Percentiles rank a stretch among this genome's conserved stretches.
phyloP scores from a whole-genome alignment of 192 early-diverging fungal genomes.

The Pilobolus umbonatus region DNA sequence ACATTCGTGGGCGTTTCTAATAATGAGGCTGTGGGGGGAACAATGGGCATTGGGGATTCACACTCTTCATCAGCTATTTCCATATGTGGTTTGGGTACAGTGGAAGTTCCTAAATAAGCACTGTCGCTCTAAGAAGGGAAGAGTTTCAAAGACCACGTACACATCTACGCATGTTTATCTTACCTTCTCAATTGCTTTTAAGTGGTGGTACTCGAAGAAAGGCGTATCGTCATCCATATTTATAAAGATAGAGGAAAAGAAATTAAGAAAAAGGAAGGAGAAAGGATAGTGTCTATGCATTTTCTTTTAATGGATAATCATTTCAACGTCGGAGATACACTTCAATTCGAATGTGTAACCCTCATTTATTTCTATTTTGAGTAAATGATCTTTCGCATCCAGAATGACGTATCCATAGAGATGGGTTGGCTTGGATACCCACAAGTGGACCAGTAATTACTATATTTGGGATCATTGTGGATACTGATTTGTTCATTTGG shows the following conservation, averaged over 20 bases:
- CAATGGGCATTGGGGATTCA: background rate
- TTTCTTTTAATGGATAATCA: no score
- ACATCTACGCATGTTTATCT: background rate
- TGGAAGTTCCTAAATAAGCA: background rate
- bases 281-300: no score
- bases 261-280: no score
- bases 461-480: no score
- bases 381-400: no score
- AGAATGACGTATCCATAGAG: no score
- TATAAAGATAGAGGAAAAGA: no score
- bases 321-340: no score
- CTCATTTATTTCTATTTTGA: background rate
- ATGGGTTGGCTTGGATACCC: no score
- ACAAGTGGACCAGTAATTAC: no score
- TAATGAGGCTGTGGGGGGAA: background rate
- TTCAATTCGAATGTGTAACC: no score
- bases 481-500: no score
- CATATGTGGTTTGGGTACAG: background rate
- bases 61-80: background rate
- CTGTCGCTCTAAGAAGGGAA: background rate
- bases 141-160: background rate
- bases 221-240: background rate
- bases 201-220: constrained; percentile 1
- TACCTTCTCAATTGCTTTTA: constrained; percentile 2
- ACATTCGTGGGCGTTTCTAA: background rate